Percentiles rank a stretch among this genome's conserved stretches.
These are phyloP conservation scores for Spergularia marina DNA, from an alignment of 148 eudicot genomes.

Conservation along the genomic window DNA sequence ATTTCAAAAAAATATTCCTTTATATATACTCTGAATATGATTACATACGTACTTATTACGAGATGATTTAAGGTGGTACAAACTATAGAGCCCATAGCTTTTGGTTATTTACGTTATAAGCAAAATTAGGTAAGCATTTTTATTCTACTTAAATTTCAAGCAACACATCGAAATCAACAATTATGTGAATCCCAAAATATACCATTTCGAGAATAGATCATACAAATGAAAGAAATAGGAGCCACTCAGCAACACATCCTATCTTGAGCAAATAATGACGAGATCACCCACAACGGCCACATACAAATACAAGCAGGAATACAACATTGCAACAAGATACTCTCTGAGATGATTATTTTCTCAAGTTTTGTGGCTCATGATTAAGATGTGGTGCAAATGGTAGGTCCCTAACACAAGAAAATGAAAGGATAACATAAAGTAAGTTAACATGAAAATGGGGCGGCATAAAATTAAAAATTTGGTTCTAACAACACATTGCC, in stretches of 20 bases:
- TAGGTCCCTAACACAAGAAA: slow-evolving; percentile 10
- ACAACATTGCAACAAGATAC: background rate
- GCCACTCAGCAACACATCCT: too few species aligned
- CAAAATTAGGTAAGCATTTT: too few species aligned
- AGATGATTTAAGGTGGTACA: too few species aligned
- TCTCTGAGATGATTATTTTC: slow-evolving; percentile 6
- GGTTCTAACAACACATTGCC: background rate
- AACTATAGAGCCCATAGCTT: too few species aligned
- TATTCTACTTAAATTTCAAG: background rate
- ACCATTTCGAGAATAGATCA: background rate
- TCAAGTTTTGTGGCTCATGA: slow-evolving; percentile 18
- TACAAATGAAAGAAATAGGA: background rate
- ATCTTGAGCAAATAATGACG: background rate
- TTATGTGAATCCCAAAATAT: background rate
- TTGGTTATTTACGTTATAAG: too few species aligned
- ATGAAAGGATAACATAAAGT: slow-evolving; percentile 2
- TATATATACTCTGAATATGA: too few species aligned
- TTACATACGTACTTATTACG: too few species aligned
- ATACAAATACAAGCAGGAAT: background rate
- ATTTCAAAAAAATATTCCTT: too few species aligned
- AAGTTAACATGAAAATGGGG: slow-evolving; percentile 19
- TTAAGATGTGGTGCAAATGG: background rate
- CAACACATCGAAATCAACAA: background rate
- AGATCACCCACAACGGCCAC: slow-evolving; percentile 3
- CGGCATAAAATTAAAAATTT: slow-evolving; percentile 24